Conservation (phyloP, 768 basidiomycete species). For the Neoboletus magnificus region DNA sequence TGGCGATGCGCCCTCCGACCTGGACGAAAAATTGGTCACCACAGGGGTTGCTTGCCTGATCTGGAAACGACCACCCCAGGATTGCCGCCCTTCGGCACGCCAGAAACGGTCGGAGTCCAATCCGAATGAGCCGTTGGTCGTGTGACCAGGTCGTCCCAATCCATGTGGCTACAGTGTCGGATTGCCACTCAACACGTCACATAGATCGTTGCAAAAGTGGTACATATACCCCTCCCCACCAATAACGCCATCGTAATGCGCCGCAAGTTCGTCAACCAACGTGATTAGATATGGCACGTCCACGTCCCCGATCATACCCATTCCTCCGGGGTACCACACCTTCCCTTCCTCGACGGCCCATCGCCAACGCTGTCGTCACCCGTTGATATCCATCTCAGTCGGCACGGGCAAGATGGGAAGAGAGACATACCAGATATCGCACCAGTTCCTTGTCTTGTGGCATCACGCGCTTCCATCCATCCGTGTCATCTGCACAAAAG, state of each 20-base stretch:
- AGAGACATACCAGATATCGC: slow-evolving; percentile 57
- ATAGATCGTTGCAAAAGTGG: slow-evolving; percentile 25
- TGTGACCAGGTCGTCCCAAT: no score
- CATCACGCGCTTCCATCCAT: slow-evolving; percentile 60
- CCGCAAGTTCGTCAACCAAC: slow-evolving; percentile 41
- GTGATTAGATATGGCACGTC: slow-evolving; percentile 37
- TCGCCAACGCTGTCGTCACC: slow-evolving; percentile 59
- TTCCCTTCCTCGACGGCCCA: slow-evolving; percentile 59
- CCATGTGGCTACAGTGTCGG: no score
- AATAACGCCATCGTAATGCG: slow-evolving; percentile 20
- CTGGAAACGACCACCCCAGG: no score
- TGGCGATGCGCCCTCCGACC: no score
- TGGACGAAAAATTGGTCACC: no score
- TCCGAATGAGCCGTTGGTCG: no score
- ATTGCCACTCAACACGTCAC: not conserved
- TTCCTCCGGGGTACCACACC: slow-evolving; percentile 44
- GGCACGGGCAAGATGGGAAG: not conserved
- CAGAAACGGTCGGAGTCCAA: no score
- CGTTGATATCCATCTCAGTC: not conserved
- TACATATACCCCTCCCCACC: slow-evolving; percentile 27
- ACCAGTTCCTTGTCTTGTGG: slow-evolving; percentile 70
- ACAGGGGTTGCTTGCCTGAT: no score
- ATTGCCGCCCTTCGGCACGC: no score
- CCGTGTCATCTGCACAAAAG: slow-evolving; percentile 43
- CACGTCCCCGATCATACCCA: slow-evolving; percentile 40